phyloP scores from a whole-genome alignment of 75 land plant genomes.

The Sequoia sempervirens region DNA sequence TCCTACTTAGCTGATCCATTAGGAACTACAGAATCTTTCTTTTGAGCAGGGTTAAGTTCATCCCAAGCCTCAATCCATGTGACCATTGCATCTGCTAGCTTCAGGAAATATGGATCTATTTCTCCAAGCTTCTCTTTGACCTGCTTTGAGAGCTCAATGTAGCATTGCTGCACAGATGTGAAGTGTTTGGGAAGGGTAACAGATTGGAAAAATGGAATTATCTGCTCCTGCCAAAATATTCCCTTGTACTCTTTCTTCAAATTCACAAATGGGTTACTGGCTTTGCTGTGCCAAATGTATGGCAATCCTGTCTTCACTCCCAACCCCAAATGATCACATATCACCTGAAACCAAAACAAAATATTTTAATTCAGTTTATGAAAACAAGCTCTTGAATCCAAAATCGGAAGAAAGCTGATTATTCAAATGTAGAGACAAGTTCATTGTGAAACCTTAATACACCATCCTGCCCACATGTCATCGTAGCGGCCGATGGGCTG shows the following conservation, averaged over 20 bases:
- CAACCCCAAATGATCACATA: conserved; percentile 52
- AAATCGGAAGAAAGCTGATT: background rate
- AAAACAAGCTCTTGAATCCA: background rate
- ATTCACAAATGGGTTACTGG: conserved; percentile 62
- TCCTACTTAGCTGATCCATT: conserved; percentile 11
- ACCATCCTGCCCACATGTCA: conserved; percentile 39
- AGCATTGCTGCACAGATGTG: conserved; percentile 60
- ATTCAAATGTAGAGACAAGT: background rate
- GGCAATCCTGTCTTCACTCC: conserved; percentile 67
- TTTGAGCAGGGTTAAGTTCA: conserved; percentile 48
- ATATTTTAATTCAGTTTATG: background rate
- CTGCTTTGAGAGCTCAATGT: conserved; percentile 32
- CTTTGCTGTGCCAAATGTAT: conserved; percentile 70
- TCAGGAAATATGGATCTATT: no score
- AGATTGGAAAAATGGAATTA: conserved; percentile 60
- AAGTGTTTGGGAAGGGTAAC: conserved; percentile 33
- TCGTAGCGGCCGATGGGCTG: conserved; percentile 33
- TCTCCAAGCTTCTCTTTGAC: no score
- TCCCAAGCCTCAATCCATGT: conserved; percentile 49
- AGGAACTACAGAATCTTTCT: background rate
- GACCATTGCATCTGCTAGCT: no score
- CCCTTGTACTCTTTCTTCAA: conserved; percentile 67
- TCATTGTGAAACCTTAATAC: conserved; percentile 15
- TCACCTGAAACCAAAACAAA: conserved; percentile 27
- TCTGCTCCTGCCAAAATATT: conserved; percentile 65